Evolutionary conservation across 2,329 filamentous ascomycete genomes (phyloP).

Genomic region (Xylaria hypoxylon): DNA sequence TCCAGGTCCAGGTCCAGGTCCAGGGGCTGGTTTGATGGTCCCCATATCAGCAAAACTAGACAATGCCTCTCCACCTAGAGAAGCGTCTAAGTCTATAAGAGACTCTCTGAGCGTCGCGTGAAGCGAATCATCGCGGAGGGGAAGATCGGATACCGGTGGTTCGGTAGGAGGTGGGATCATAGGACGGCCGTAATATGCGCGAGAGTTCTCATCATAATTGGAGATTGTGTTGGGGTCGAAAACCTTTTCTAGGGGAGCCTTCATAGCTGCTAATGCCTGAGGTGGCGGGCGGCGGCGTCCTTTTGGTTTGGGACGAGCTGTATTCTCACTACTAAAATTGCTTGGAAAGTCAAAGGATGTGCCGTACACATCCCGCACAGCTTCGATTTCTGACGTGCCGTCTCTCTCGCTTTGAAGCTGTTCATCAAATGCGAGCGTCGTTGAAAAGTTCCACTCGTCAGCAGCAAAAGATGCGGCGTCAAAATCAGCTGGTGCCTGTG

Average conservation of each 20-base stretch:
- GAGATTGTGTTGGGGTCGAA: constrained; percentile 75
- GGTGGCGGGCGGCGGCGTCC: constrained; percentile 67
- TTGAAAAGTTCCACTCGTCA: constrained; percentile 77
- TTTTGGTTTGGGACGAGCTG: constrained; percentile 65
- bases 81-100: constrained; percentile 73
- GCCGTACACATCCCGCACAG: constrained; percentile 71
- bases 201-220: constrained; percentile 73
- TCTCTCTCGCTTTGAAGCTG: constrained; percentile 65
- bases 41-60: constrained; percentile 71
- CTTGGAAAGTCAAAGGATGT: constrained; percentile 65
- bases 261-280: constrained; percentile 67
- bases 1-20: constrained; percentile 55
- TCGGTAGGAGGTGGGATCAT: constrained; percentile 53
- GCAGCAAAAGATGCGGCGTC: constrained; percentile 61
- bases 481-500: constrained; percentile 61
- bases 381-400: constrained; percentile 58
- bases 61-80: constrained; percentile 65
- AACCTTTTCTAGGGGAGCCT: constrained; percentile 71
- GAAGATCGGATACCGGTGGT: constrained; percentile 63
- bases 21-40: constrained; percentile 64
- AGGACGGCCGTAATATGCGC: constrained; percentile 67
- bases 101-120: constrained; percentile 69
- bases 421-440: constrained; percentile 72
- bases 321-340: constrained; percentile 60
- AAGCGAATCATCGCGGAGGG: constrained; percentile 67